Evolutionary conservation across 2,329 filamentous ascomycete species (phyloP).

Genomic region (Sclerotinia minor): DNA sequence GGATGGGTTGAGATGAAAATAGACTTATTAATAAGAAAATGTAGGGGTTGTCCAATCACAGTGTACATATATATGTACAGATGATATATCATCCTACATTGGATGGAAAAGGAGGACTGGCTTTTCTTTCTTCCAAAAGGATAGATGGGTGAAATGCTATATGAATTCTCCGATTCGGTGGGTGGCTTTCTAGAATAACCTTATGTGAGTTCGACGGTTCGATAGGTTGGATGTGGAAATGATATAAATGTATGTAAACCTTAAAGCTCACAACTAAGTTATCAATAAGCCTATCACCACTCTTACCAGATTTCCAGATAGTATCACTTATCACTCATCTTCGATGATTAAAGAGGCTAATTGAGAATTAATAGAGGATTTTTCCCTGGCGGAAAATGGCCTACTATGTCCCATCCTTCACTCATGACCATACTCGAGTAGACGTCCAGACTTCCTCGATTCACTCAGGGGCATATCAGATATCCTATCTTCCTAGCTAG

Average conservation of each 20-base stretch:
- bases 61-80: too few relatives aligned
- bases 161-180: background rate
- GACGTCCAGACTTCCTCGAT: background rate
- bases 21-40: background rate
- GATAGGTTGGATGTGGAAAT: background rate
- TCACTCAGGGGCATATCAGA: background rate
- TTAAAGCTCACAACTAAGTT: background rate
- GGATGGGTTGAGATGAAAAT: background rate
- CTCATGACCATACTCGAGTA: background rate
- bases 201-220: background rate
- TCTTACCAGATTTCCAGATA: background rate
- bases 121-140: background rate
- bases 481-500: background rate
- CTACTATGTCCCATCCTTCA: background rate
- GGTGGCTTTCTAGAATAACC: background rate
- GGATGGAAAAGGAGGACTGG: slow-evolving; percentile 11
- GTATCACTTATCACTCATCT: background rate
- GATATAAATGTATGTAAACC: background rate
- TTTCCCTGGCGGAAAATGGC: background rate
- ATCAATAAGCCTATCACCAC: background rate
- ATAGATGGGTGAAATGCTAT: background rate
- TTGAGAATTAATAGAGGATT: background rate
- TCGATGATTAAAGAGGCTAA: background rate
- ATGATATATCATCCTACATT: background rate
- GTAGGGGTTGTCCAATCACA: background rate